Percentiles rank a stretch among this genome's conserved stretches.
These are phyloP conservation scores for Gamsiella multidivaricata DNA, from an alignment of 192 early-diverging fungal species.

Conservation along the genomic window DNA sequence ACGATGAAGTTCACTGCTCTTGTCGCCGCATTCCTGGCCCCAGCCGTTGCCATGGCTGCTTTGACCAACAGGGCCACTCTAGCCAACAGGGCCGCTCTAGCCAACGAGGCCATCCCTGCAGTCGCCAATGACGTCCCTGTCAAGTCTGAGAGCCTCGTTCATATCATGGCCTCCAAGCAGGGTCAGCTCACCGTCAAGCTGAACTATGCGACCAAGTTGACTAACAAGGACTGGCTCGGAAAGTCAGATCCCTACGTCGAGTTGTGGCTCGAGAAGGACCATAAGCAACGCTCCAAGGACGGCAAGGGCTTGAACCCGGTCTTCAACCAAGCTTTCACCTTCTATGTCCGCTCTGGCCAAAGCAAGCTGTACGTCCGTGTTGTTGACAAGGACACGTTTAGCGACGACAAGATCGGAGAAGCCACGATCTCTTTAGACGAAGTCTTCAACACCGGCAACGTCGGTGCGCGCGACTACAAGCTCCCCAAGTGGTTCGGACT, in stretches of 20 bases:
- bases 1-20: conserved; percentile 18
- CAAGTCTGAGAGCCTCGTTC: neutral
- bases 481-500: conserved; percentile 51
- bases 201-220: conserved; percentile 19
- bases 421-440: conserved; percentile 25
- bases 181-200: conserved; percentile 33
- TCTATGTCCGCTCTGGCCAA: conserved; percentile 35
- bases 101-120: too few species aligned
- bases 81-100: too few species aligned
- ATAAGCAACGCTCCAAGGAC: conserved; percentile 39
- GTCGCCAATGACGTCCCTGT: neutral
- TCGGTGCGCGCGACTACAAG: conserved; percentile 33
- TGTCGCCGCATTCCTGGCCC: conserved; percentile 3
- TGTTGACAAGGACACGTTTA: conserved; percentile 48
- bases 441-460: conserved; percentile 34
- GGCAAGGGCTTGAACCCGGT: conserved; percentile 24
- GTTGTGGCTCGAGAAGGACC: conserved; percentile 36
- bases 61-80: too few species aligned
- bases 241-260: conserved; percentile 28
- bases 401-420: conserved; percentile 52
- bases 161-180: conserved; percentile 17
- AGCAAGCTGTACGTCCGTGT: conserved; percentile 51
- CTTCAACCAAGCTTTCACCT: conserved; percentile 33
- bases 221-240: conserved; percentile 21
- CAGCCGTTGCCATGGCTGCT: conserved; percentile 4